Conservation (phyloP, 1,139 yeast species). For the Meyerozyma guilliermondii region DNA sequence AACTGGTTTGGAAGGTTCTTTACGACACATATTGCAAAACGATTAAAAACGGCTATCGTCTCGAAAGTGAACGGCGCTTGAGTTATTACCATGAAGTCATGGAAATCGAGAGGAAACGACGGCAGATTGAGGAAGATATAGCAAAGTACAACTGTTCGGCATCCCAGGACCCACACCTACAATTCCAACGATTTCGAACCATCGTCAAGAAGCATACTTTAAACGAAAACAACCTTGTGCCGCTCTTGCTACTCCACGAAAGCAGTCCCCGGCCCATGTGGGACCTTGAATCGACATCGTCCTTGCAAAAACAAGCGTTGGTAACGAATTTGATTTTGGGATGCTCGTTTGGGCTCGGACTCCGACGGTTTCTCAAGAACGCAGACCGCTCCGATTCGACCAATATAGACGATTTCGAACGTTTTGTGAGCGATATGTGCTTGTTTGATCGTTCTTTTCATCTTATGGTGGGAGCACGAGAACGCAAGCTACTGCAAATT, state of each 20-base stretch:
- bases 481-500: conserved; percentile 8
- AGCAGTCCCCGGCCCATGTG: neutral
- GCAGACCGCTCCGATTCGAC: neutral
- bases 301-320: conserved; percentile 7
- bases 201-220: neutral
- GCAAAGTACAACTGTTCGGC: neutral
- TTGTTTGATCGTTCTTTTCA: conserved; percentile 20
- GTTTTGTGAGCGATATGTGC: conserved; percentile 22
- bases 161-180: neutral
- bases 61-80: neutral
- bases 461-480: conserved; percentile 11
- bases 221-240: neutral
- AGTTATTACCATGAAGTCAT: conserved; percentile 10
- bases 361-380: neutral
- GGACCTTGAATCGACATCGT: conserved; percentile 3
- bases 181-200: neutral
- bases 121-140: conserved; percentile 9
- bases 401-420: conserved; percentile 13
- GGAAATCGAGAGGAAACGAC: conserved; percentile 10
- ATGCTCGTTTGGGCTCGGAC: conserved; percentile 6
- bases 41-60: neutral
- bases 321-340: conserved; percentile 5
- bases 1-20: conserved; percentile 17
- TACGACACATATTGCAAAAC: conserved; percentile 3
- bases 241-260: neutral